These are phyloP conservation scores for Ulmus americana DNA, from an alignment of 331 rosid species.

Conservation along the genomic window DNA sequence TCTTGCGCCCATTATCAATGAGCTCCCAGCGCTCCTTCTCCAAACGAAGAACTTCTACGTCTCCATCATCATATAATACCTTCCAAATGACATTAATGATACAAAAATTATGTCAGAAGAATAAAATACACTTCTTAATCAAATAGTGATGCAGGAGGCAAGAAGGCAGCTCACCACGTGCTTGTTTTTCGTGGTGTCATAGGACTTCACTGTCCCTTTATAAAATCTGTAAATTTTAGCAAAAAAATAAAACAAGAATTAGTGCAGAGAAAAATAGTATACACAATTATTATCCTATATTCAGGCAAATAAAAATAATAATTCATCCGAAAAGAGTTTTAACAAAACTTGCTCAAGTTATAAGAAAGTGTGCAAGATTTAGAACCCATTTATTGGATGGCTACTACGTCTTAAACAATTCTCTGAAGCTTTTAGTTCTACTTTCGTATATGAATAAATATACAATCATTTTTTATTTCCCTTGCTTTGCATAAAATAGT, in stretches of 20 bases:
- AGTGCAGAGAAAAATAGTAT: background rate
- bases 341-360: background rate
- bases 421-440: background rate
- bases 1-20: slow-evolving; percentile 63
- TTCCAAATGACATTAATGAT: slow-evolving; percentile 30
- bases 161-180: slow-evolving; percentile 73
- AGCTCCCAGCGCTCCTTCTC: slow-evolving; percentile 91
- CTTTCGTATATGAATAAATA: too few species aligned
- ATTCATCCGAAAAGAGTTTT: background rate
- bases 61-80: slow-evolving; percentile 85
- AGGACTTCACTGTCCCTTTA: slow-evolving; percentile 78
- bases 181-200: slow-evolving; percentile 64
- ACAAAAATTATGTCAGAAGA: slow-evolving; percentile 1
- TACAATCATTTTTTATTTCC: background rate
- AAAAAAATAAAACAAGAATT: slow-evolving; percentile 23
- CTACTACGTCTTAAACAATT: slow-evolving; percentile 2
- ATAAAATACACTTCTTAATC: background rate
- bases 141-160: slow-evolving; percentile 12
- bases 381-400: background rate
- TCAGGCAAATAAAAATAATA: background rate
- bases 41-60: slow-evolving; percentile 81
- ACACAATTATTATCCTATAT: background rate
- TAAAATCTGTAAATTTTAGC: slow-evolving; percentile 51
- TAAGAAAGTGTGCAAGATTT: background rate
- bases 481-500: background rate